These are phyloP conservation scores for Trichocomaceae sp. DNA, from an alignment of 2,329 filamentous ascomycete species.

Conservation along the genomic window DNA sequence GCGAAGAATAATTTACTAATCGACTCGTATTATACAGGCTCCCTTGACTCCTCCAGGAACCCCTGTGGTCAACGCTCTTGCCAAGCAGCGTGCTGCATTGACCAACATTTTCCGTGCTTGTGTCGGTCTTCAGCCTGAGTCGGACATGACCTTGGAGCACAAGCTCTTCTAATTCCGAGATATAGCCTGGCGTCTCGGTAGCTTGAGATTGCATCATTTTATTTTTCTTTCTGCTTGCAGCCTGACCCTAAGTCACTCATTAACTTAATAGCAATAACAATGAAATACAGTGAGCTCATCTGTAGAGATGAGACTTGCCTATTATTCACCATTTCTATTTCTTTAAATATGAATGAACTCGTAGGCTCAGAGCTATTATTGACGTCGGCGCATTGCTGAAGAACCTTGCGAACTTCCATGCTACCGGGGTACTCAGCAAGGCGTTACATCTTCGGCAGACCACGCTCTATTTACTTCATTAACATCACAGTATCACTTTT, in stretches of 20 bases:
- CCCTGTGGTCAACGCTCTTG: constrained; percentile 88
- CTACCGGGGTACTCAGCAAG: neutral
- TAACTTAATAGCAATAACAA: constrained; percentile 7
- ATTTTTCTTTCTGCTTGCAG: constrained; percentile 3
- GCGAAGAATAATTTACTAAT: neutral
- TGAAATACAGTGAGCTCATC: neutral
- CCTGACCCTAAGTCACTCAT: constrained; percentile 12
- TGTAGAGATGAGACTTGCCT: too few relatives aligned
- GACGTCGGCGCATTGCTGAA: neutral
- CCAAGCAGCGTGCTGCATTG: constrained; percentile 89
- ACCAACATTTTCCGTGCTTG: constrained; percentile 99
- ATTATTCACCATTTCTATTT: too few relatives aligned
- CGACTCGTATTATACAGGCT: constrained; percentile 49
- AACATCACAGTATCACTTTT: neutral
- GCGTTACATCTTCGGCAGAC: neutral
- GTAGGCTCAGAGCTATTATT: too few relatives aligned
- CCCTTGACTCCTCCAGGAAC: constrained; percentile 90
- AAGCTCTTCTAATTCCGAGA: constrained; percentile 62
- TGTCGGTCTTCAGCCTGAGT: constrained; percentile 92
- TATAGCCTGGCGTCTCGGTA: neutral
- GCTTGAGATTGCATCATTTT: neutral
- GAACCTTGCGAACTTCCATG: neutral
- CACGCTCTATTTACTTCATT: neutral
- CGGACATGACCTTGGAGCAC: constrained; percentile 98
- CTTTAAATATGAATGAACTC: too few relatives aligned